These are phyloP conservation scores for Eleusine coracana DNA, from an alignment of 176 grass and related monocot genomes.

Conservation along the genomic window DNA sequence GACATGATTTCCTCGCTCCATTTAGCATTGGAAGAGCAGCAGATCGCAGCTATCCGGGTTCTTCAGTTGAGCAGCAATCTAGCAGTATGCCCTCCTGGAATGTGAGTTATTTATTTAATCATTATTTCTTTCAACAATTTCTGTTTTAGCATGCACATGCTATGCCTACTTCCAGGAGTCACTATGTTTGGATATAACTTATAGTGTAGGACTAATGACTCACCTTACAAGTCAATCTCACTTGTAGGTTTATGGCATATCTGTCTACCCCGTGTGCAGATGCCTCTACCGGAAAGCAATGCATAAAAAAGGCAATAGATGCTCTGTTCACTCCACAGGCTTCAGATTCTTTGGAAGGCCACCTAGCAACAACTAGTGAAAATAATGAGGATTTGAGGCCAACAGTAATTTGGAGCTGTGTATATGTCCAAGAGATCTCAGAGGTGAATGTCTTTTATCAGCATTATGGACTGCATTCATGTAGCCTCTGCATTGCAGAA, in stretches of 20 bases:
- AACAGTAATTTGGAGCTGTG: conserved; percentile 72
- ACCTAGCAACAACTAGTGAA: conserved; percentile 38
- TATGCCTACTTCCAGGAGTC: conserved; percentile 1
- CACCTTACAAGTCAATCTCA: conserved; percentile 33
- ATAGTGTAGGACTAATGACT: conserved; percentile 19
- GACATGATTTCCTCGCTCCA: conserved; percentile 34
- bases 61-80: conserved; percentile 94
- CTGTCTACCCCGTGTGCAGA: conserved; percentile 77
- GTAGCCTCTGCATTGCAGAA: conserved; percentile 10
- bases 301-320: conserved; percentile 72
- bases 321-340: conserved; percentile 58
- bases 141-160: conserved; percentile 32
- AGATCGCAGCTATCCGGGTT: conserved; percentile 62
- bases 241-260: conserved; percentile 78
- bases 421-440: conserved; percentile 74
- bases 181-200: conserved; percentile 31
- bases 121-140: conserved; percentile 6
- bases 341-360: conserved; percentile 45
- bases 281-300: conserved; percentile 56
- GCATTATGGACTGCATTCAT: conserved; percentile 13
- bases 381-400: conserved; percentile 51
- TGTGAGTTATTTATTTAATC: conserved; percentile 59
- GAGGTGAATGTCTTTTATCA: conserved; percentile 59
- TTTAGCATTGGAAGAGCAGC: conserved; percentile 77
- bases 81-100: conserved; percentile 81